Evolutionary conservation across 208 protist genomes (phyloP), one percentile per base, ranked within the genome.

Genomic region (Trypanosoma avium): DNA sequence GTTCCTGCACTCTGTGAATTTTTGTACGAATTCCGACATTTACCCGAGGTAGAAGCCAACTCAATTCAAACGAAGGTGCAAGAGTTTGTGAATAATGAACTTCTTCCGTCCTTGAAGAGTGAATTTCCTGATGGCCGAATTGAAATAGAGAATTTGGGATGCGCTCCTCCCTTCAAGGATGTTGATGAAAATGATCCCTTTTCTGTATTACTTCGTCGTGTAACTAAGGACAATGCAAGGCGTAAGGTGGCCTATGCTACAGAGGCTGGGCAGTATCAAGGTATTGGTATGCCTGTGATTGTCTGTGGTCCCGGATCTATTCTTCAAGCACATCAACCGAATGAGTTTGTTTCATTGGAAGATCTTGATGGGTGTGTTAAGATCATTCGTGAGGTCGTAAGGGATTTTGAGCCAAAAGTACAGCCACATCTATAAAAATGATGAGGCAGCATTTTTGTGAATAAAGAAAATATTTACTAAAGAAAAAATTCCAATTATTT

Each of bases 301-400:
- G 76, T 90, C 35, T 86, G 79, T 72, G 83, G 83, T 4, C 83
- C 83, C 3, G 83, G 79, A 30, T 75, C 60, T 58, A 86, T 86
- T 52, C 68, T 79, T 9, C 79, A 86, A 58, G 83, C 83, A 46
- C 83, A 90, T 75, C 72, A 82, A 57, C 54, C 74, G 9, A 81
- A 90, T 68, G 83, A 90, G 66, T 90, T 84, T 53, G 69, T 90
- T 22, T 45, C 67, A 12, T 29, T 86, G 54, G 77, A 84, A 33
- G 74, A 90, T 61, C 70, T 86, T 45, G 66, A 79, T 48, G 84
- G 70, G 49, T 71, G 79, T 45, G 55, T 71, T 21, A 30, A 35
- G 15, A 75, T 81, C 13, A 38, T 89, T 15, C 79, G 71, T 3
- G 49, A 49, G 12, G 70, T 73, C 15, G 70, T 73, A 38, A 54